These are phyloP conservation scores for Cruciata laevipes DNA, from an alignment of 257 asterid species.

Conservation along the genomic window DNA sequence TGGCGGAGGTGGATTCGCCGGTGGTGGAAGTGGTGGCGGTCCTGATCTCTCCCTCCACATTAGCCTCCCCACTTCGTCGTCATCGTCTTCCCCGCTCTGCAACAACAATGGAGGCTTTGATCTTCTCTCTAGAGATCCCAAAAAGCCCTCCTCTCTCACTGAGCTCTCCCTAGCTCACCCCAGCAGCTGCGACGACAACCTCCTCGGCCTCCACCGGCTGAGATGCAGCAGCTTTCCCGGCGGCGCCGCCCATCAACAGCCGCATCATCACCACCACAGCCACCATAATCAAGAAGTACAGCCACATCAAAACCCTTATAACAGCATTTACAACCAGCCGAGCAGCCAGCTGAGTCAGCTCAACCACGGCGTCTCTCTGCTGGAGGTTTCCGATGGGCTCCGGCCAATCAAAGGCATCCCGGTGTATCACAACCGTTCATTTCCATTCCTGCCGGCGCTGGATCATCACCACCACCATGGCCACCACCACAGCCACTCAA, in stretches of 20 bases:
- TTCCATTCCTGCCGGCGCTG: constrained; percentile 24
- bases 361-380: constrained; percentile 37
- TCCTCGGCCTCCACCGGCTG: not conserved
- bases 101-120: constrained; percentile 23
- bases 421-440: constrained; percentile 34
- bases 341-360: constrained; percentile 29
- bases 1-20: not conserved
- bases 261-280: constrained; percentile 21
- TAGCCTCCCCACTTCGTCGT: constrained; percentile 48
- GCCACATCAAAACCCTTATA: constrained; percentile 44
- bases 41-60: constrained; percentile 92
- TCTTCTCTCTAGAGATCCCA: constrained; percentile 12
- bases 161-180: constrained; percentile 71
- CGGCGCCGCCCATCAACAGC: constrained; percentile 2
- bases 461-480: constrained; percentile 12
- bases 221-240: not conserved
- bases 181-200: not conserved
- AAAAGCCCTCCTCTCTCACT: constrained; percentile 17
- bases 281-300: not conserved
- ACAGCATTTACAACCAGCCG: constrained; percentile 6
- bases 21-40: not conserved
- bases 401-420: constrained; percentile 69
- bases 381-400: constrained; percentile 48
- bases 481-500: not conserved
- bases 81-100: constrained; percentile 36